Base-by-base conservation (phyloP, 1,284 basidiomycete genomes). In the Marasmius sp. region DNA sequence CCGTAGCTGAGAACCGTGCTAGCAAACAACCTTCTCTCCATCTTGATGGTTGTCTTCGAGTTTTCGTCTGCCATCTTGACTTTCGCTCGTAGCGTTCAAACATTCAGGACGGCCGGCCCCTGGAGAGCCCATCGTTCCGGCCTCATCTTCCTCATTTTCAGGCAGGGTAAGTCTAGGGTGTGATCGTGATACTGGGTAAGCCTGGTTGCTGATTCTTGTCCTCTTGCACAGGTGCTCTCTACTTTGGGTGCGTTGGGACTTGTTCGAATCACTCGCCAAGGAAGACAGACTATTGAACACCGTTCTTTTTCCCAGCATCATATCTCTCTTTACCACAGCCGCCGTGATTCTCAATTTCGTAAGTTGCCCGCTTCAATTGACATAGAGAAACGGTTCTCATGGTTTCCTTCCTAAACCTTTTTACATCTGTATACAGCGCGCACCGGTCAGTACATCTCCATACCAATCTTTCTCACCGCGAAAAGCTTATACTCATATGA, bases 41-140 rank as follows among this genome's bases (percentile, higher is more conserved):
- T 59, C 33, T n/a, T 65, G 18, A 67, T 67, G 66, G 49, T 60
- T 14, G 45, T 62, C 12, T 65, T 64, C 55, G 66, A 67, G 54
- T 55, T 50, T 37, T 61, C 55, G 11, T 57, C 64, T 37, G 61
- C 62, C 16, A 27, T 61, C 4, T 38, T 65, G 16, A 67, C 60
- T 6, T 48, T 51, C 18, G 14, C 64, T 43, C 64, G 66, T 7
- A 54, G 48, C 27, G 43, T 61, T 12, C 66, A 67, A 55, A 49
- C 61, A 18, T 56, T 64, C 18, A 11, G 36, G 20, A n/a, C 48
- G 18, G 49, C 45, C 43, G 59, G 60, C 27, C 49, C 63, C 11
- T 52, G 56, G 53, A n/a, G 34, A 22, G 50, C 34, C 22, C 64
- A 58, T 43, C 52, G 54, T 20, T 36, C 41, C 33, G 58, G 60